These are phyloP conservation scores for Fraxinus anomala DNA, from an alignment of 257 asterid species.

Conservation along the genomic window DNA sequence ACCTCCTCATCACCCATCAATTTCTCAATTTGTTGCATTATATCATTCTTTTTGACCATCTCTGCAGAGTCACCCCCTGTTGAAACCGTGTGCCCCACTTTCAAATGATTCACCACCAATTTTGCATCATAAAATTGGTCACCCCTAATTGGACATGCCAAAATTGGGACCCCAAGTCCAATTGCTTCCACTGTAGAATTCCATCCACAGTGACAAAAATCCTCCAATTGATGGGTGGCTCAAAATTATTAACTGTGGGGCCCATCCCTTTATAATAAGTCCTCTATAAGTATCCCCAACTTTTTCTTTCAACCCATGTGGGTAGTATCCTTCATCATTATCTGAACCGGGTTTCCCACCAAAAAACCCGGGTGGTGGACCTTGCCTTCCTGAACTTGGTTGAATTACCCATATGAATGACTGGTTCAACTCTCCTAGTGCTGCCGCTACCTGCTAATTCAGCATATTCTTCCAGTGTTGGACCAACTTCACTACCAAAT, in stretches of 20 bases:
- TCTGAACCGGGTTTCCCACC: constrained; percentile 30
- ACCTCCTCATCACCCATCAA: constrained; percentile 57
- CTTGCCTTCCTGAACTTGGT: constrained; percentile 49
- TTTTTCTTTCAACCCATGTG: constrained; percentile 43
- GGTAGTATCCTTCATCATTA: constrained; percentile 50
- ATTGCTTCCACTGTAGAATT: constrained; percentile 65
- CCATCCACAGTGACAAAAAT: constrained; percentile 74
- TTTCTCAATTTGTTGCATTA: constrained; percentile 46
- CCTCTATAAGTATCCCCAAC: constrained; percentile 46
- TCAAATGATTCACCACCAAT: constrained; percentile 45
- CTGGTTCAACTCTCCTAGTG: constrained; percentile 45
- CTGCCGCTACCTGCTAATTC: constrained; percentile 39
- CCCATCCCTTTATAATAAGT: constrained; percentile 69
- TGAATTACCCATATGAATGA: constrained; percentile 75
- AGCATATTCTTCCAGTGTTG: constrained; percentile 55
- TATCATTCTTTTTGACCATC: constrained; percentile 45
- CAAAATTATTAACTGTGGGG: constrained; percentile 60
- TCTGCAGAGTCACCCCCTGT: constrained; percentile 32
- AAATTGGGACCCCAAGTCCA: constrained; percentile 56
- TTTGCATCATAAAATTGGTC: constrained; percentile 66
- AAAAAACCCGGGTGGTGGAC: constrained; percentile 38
- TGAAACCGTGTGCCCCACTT: constrained; percentile 43
- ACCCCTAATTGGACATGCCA: constrained; percentile 84
- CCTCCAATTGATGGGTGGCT: constrained; percentile 65
- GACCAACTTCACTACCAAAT: constrained; percentile 74